phyloP scores from a whole-genome alignment of 1,284 basidiomycete species.

The Rhodotorula glutinis region DNA sequence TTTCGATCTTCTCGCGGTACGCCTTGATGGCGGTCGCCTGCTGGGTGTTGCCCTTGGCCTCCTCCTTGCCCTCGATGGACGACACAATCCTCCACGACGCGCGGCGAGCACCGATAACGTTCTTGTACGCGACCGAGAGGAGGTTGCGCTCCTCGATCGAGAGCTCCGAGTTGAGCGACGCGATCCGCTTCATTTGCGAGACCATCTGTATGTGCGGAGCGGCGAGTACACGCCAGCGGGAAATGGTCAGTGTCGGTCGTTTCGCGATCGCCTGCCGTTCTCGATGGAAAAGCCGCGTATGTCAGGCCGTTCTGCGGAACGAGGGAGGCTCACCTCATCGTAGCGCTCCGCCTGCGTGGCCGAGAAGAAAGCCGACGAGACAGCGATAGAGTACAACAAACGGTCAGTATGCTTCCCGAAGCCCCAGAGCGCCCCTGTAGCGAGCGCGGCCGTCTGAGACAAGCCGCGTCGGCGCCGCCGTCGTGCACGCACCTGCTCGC shows the following conservation, averaged over 20 bases:
- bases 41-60: conserved; percentile 46
- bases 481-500: conserved; percentile 63
- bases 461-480: not conserved
- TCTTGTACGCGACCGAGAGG: conserved; percentile 55
- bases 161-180: conserved; percentile 58
- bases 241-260: not conserved
- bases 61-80: conserved; percentile 55
- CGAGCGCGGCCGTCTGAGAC: not conserved
- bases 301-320: no score
- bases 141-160: conserved; percentile 55
- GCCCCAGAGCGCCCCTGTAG: not conserved
- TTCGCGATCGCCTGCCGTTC: not conserved
- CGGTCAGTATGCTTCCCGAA: not conserved
- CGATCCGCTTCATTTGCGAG: conserved; percentile 98
- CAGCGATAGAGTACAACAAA: not conserved
- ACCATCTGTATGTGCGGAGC: conserved; percentile 71
- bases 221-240: not conserved
- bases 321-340: conserved; percentile 67
- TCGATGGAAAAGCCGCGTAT: no score
- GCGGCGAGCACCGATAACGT: conserved; percentile 53
- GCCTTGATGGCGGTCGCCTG: conserved; percentile 46
- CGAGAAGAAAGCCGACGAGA: not conserved
- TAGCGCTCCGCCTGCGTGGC: conserved; percentile 75
- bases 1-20: conserved; percentile 47
- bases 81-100: conserved; percentile 55